Conservation (phyloP, 352 stramenopile genomes). For the Peronospora tabacina region DNA sequence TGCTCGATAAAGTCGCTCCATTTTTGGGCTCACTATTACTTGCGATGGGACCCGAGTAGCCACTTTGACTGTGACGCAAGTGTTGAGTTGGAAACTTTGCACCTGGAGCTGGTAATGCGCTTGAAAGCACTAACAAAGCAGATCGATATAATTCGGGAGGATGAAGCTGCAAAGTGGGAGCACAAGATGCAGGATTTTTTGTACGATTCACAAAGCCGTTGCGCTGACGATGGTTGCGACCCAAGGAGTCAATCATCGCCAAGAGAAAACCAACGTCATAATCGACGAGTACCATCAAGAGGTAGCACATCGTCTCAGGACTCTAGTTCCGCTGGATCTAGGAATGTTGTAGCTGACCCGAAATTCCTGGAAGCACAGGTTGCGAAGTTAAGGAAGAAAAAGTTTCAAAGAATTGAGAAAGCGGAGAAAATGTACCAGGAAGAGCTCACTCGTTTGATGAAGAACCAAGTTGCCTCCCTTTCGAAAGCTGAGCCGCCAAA, state of each 20-base stretch:
- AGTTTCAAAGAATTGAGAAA: slow-evolving; percentile 22
- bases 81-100: slow-evolving; percentile 48
- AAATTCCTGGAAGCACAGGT: slow-evolving; percentile 30
- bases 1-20: slow-evolving; percentile 56
- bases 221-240: background rate
- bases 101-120: slow-evolving; percentile 41
- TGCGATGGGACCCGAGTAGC: slow-evolving; percentile 63
- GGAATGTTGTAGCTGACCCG: background rate
- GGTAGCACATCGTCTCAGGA: slow-evolving; percentile 28
- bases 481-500: too few species aligned
- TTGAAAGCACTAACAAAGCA: slow-evolving; percentile 27
- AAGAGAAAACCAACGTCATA: slow-evolving; percentile 1
- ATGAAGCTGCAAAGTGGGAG: slow-evolving; percentile 30
- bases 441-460: slow-evolving; percentile 24
- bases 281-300: slow-evolving; percentile 15
- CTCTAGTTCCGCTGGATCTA: slow-evolving; percentile 6
- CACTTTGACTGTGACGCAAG: slow-evolving; percentile 50
- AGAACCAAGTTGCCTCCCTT: background rate
- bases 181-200: slow-evolving; percentile 17
- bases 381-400: slow-evolving; percentile 29
- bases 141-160: slow-evolving; percentile 20
- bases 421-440: slow-evolving; percentile 39
- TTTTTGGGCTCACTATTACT: slow-evolving; percentile 77
- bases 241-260: slow-evolving; percentile 7
- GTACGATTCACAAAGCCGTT: background rate